Percentiles rank a stretch among this genome's conserved stretches.
These are phyloP conservation scores for Tetrahymena malaccensis DNA, from an alignment of 73 alveolate genomes.

Conservation along the genomic window DNA sequence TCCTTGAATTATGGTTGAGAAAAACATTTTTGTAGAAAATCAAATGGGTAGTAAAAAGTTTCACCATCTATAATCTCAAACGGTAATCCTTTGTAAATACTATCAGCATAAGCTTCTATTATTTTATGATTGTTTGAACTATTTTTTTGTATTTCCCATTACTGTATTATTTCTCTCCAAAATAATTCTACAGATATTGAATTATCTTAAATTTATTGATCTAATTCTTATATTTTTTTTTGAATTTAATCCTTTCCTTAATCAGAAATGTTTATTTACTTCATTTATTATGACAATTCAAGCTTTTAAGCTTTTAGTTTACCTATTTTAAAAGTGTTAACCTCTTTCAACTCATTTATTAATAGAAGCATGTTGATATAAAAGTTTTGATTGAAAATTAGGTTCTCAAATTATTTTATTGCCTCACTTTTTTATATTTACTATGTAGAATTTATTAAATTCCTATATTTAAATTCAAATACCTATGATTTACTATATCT, in stretches of 20 bases:
- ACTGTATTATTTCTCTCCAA: constrained; percentile 18
- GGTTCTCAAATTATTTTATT: too few relatives aligned
- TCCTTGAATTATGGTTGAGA: neutral
- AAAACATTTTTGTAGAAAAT: neutral
- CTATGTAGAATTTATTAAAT: too few relatives aligned
- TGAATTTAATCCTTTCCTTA: neutral
- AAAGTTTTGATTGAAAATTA: too few relatives aligned
- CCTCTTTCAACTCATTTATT: too few relatives aligned
- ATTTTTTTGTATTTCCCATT: neutral
- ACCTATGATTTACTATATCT: too few relatives aligned
- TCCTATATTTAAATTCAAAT: too few relatives aligned
- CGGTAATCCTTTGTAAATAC: constrained; percentile 24
- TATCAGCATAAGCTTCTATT: neutral
- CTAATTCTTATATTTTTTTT: neutral
- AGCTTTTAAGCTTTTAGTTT: too few relatives aligned
- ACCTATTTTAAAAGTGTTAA: too few relatives aligned
- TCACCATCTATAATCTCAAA: constrained; percentile 51
- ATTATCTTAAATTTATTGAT: neutral
- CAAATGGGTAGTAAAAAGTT: neutral
- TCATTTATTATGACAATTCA: too few relatives aligned
- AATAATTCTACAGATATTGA: neutral
- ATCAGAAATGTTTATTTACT: too few relatives aligned
- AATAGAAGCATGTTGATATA: too few relatives aligned
- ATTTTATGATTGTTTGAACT: neutral
- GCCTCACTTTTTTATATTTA: too few relatives aligned